Base-by-base conservation (phyloP, 23 red algal genomes). In the Chondrus crispus region DNA sequence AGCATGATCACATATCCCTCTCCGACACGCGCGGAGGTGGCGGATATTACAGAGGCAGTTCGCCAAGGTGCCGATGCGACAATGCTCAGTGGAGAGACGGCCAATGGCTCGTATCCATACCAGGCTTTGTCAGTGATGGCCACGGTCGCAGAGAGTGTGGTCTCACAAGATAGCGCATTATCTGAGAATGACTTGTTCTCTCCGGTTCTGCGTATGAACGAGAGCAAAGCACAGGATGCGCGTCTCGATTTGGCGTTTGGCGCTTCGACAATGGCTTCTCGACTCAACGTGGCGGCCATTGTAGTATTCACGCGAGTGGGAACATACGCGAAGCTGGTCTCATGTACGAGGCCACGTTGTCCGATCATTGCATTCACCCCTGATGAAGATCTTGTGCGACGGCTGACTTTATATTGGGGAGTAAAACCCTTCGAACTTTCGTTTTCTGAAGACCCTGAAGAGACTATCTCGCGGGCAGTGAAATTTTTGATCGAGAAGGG, bases 21-120 rank as follows among this genome's bases (percentile, higher is more conserved):
- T 42, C 97, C 97, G 3, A 99, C 97, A 3, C 91, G 97, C 45
- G 97, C 97, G 26, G 97, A 99, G 49, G 95, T 99, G 16, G 95
- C 97, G 24, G 97, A 99, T 74, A 96, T 99, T 53, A 93, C 90
- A 11, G 95, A 96, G 53, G 97, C 97, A 19, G 82, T 99, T 16
- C 53, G 88, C 36, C 97, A 99, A 76, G 93, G 94, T 53, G 91
- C 97, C 6, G 97, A 99, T 82, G 97, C 97, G 41, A 99, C 97
- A 16, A 99, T 99, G 97, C 82, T 99, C 42, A 92, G 85, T 37
- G 97, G 97, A 30, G 97, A 99, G 89, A 99, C 97, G 9, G 97
- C 97, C 46, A 95, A 94, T 38, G 97, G 97, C 14, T 69, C 92
- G 32, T 99, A 85, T 85, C 97, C 97, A n/a, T 83, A 95, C 41